Evolutionary conservation across 2,329 filamentous ascomycete genomes (phyloP).

Genomic region (Fusarium sp.): DNA sequence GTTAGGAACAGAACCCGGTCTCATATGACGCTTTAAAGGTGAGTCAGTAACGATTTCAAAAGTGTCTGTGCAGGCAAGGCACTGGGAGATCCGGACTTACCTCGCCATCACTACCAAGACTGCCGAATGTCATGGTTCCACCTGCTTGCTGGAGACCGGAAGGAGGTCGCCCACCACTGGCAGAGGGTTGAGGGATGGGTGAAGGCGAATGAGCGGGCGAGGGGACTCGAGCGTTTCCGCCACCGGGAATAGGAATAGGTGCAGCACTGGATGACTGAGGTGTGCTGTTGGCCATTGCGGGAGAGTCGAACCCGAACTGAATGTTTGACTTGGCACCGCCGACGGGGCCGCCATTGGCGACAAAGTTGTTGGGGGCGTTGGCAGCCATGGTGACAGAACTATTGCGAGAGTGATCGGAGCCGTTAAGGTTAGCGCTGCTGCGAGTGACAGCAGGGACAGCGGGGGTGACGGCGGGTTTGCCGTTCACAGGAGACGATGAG

Average conservation of each 20-base stretch:
- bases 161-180: constrained; percentile 86
- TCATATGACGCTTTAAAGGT: constrained; percentile 70
- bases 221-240: constrained; percentile 74
- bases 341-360: constrained; percentile 76
- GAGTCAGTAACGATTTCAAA: constrained; percentile 31
- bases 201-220: constrained; percentile 91
- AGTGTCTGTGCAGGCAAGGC: constrained; percentile 3
- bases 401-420: constrained; percentile 83
- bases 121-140: constrained; percentile 81
- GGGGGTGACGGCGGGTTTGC: constrained; percentile 77
- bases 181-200: constrained; percentile 89
- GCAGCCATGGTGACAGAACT: constrained; percentile 92
- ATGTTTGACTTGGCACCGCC: constrained; percentile 72
- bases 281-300: constrained; percentile 73
- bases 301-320: constrained; percentile 85
- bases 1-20: constrained; percentile 72
- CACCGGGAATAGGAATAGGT: constrained; percentile 71
- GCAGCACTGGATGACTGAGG: constrained; percentile 67
- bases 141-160: constrained; percentile 77
- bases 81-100: constrained; percentile 59
- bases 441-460: constrained; percentile 75
- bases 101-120: constrained; percentile 81
- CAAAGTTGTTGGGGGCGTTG: constrained; percentile 79
- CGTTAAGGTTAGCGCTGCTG: constrained; percentile 75
- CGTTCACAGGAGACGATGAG: constrained; percentile 85